A percentile compares a stretch with the other conserved stretches of the same genome.
These are phyloP conservation scores for Mucuna pruriens DNA, from an alignment of 306 rosid species.

Conservation along the genomic window DNA sequence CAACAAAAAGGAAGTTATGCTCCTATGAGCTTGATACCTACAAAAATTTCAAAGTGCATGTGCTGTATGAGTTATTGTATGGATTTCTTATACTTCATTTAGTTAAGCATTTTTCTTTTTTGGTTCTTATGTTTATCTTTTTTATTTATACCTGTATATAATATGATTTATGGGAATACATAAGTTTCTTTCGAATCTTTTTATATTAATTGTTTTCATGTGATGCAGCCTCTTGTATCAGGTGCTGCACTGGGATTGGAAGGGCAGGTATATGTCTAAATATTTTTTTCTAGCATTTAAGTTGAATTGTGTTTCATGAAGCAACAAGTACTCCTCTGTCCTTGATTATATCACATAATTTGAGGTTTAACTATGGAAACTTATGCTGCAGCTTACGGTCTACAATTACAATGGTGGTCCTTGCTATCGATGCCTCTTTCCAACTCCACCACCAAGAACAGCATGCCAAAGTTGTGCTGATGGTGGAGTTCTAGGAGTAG, in stretches of 20 bases:
- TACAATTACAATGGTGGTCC: constrained; percentile 90
- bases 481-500: constrained; percentile 94
- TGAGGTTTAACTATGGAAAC: constrained; percentile 5
- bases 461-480: constrained; percentile 98
- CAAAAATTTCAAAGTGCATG: neutral
- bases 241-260: constrained; percentile 98
- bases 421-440: constrained; percentile 93
- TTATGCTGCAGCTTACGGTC: constrained; percentile 78
- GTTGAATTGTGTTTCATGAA: neutral
- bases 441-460: constrained; percentile 90
- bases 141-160: neutral
- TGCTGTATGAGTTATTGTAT: neutral
- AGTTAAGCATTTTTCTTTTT: neutral
- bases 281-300: neutral
- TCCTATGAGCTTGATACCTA: neutral
- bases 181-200: neutral
- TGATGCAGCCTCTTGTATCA: constrained; percentile 95
- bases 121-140: constrained; percentile 3
- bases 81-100: neutral
- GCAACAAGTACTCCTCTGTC: neutral
- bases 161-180: constrained; percentile 14
- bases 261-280: constrained; percentile 78
- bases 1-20: neutral
- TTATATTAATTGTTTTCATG: constrained; percentile 39
- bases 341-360: constrained; percentile 5